These are phyloP conservation scores for Beta vulgaris DNA, from an alignment of 148 eudicot species.

Conservation along the genomic window DNA sequence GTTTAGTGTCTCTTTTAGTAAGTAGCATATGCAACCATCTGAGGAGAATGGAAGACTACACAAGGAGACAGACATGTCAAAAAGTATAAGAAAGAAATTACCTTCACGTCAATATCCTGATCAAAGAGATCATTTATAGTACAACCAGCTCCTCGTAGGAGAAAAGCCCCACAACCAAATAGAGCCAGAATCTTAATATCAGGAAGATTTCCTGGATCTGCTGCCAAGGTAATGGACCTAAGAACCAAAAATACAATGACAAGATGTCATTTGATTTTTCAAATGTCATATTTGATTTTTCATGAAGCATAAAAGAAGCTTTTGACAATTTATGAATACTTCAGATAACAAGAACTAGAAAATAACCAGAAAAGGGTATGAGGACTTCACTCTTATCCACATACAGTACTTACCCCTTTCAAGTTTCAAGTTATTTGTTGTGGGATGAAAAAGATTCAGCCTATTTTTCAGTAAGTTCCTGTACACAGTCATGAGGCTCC, in stretches of 20 bases:
- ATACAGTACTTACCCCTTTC: too few species aligned
- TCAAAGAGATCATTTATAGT: constrained; percentile 72
- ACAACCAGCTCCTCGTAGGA: constrained; percentile 79
- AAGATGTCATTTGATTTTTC: background rate
- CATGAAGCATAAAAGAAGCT: background rate
- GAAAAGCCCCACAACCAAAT: constrained; percentile 66
- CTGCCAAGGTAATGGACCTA: constrained; percentile 93
- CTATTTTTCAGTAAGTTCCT: too few species aligned
- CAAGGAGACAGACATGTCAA: background rate
- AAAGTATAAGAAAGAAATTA: constrained; percentile 12
- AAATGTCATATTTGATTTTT: background rate
- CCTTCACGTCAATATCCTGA: constrained; percentile 71
- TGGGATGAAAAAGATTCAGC: too few species aligned
- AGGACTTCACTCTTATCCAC: too few species aligned
- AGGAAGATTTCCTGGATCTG: constrained; percentile 66
- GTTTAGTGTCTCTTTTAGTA: background rate
- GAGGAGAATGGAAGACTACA: background rate
- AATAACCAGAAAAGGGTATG: too few species aligned
- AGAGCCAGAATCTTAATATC: constrained; percentile 74
- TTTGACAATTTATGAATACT: background rate
- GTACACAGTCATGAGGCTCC: too few species aligned
- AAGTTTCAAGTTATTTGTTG: too few species aligned
- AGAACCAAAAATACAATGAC: constrained; percentile 6
- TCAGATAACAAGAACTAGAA: too few species aligned
- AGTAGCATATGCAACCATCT: background rate